A percentile compares a stretch with the other conserved stretches of the same genome.
Evolutionary conservation across 139 green algal species (phyloP).

Genomic region (Tetradesmus lagerheimii): DNA sequence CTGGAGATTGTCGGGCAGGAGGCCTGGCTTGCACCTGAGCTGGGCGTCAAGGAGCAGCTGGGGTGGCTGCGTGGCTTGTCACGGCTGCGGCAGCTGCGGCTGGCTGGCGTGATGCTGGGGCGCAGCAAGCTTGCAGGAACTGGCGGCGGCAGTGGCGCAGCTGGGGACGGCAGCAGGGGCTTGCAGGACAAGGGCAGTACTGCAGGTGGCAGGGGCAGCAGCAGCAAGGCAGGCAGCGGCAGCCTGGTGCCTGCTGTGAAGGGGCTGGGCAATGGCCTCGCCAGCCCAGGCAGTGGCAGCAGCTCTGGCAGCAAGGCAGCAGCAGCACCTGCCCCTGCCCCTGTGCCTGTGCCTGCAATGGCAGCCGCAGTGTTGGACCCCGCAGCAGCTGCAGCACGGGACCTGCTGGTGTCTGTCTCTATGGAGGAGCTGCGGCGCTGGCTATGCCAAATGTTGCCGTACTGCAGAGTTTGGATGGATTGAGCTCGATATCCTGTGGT

Average conservation of each 20-base stretch:
- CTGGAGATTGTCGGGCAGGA: slow-evolving; percentile 20
- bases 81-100: slow-evolving; percentile 29
- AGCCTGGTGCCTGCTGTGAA: slow-evolving; percentile 24
- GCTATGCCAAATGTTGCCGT: slow-evolving; percentile 27
- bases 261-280: slow-evolving; percentile 27
- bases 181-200: background rate
- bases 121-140: slow-evolving; percentile 16
- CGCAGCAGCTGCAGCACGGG: slow-evolving; percentile 33
- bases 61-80: slow-evolving; percentile 7
- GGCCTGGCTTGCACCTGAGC: slow-evolving; percentile 19
- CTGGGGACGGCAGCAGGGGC: background rate
- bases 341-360: background rate
- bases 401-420: background rate
- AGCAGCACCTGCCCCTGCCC: background rate
- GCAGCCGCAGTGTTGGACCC: background rate
- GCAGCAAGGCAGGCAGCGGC: background rate
- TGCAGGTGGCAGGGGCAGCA: slow-evolving; percentile 1
- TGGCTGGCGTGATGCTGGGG: slow-evolving; percentile 26
- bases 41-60: slow-evolving; percentile 35
- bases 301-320: background rate
- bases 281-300: background rate
- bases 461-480: slow-evolving; percentile 36
- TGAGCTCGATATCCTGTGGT: background rate
- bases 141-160: background rate
- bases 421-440: slow-evolving; percentile 28